Evolutionary conservation across 1,284 basidiomycete species (phyloP), one percentile per base, ranked within the genome.

Genomic region (Boletus hoseneyae): DNA sequence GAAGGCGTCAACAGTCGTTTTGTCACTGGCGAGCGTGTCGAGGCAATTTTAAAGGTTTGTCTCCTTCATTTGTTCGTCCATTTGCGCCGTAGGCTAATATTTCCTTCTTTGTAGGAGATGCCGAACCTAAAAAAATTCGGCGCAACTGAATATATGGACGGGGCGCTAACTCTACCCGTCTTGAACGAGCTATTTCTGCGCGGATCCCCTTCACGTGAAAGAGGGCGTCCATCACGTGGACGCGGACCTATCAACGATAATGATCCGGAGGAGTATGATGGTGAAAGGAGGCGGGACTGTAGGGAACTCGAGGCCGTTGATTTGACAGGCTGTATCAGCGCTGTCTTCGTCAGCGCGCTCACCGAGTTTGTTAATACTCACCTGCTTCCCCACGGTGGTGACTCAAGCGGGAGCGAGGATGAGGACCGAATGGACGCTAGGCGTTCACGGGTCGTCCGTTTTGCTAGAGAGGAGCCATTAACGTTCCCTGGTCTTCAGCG

Each of bases 131-230:
- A 76, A 12, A 78, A 84, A 3, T 90, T 96, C 57, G 92, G 91
- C 27, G 92, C 91, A n/a, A 96, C 93, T 0, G 93, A 96, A 67
- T 97, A 95, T 65, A 96, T 97, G 88, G 93, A 97, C 59, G 90
- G 92, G 2, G 86, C 93, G 1, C 73, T 97, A 40, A 88, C 86
- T 8, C 73, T 88, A 21, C 74, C 83, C 0, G 92, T 97, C 3
- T 71, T 97, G 19, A 87, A 85, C 51, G 93, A 96, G 61, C 73
- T 97, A 8, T 84, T 97, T 61, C 80, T 96, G 55, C 84, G 93
- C 27, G 93, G 93, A 7, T 71, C 74, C 8, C 76, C 79, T 9
- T 83, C 84, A 29, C 79, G 82, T 37, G 83, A 80, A 1, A 76
- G 87, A 18, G 83, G 85, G 0, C 82, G 83, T 32, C 80, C 82